phyloP scores from a whole-genome alignment of 78 protist species.

The Anaeramoeba flamelloides region DNA sequence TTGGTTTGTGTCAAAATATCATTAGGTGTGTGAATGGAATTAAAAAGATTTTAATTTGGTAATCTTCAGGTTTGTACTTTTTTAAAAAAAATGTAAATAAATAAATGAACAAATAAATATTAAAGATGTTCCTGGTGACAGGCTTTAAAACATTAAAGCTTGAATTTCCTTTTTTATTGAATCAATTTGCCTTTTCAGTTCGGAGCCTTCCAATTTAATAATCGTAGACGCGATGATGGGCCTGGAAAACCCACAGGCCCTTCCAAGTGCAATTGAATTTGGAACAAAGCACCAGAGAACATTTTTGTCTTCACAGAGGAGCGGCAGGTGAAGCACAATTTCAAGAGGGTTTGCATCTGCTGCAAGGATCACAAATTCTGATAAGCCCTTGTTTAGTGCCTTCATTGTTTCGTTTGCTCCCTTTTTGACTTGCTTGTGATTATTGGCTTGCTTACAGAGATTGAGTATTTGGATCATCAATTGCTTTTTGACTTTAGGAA shows the following conservation, averaged over 20 bases:
- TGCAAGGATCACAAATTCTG: slow-evolving; percentile 86
- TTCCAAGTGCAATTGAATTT: slow-evolving; percentile 68
- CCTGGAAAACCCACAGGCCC: slow-evolving; percentile 82
- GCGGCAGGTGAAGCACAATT: slow-evolving; percentile 94
- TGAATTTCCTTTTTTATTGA: slow-evolving; percentile 14
- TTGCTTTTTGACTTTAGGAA: slow-evolving; percentile 77
- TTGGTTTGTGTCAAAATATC: too few relatives aligned
- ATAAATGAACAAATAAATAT: too few relatives aligned
- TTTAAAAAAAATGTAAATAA: too few relatives aligned
- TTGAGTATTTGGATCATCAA: slow-evolving; percentile 67
- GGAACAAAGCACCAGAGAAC: slow-evolving; percentile 93
- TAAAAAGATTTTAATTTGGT: too few relatives aligned
- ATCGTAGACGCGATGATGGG: slow-evolving; percentile 78
- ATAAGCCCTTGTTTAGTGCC: slow-evolving; percentile 74
- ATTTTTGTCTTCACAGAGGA: slow-evolving; percentile 96
- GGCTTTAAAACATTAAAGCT: slow-evolving; percentile 13
- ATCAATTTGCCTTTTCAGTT: slow-evolving; percentile 3
- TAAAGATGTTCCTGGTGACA: too few relatives aligned
- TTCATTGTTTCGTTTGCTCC: slow-evolving; percentile 94
- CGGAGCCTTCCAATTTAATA: slow-evolving; percentile 9
- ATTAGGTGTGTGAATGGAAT: too few relatives aligned
- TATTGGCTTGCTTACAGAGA: slow-evolving; percentile 61
- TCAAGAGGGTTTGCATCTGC: slow-evolving; percentile 97
- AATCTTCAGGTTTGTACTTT: too few relatives aligned
- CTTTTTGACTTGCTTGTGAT: slow-evolving; percentile 78